Base-by-base conservation (phyloP, 1,139 yeast species). In the Torulaspora globosa region DNA sequence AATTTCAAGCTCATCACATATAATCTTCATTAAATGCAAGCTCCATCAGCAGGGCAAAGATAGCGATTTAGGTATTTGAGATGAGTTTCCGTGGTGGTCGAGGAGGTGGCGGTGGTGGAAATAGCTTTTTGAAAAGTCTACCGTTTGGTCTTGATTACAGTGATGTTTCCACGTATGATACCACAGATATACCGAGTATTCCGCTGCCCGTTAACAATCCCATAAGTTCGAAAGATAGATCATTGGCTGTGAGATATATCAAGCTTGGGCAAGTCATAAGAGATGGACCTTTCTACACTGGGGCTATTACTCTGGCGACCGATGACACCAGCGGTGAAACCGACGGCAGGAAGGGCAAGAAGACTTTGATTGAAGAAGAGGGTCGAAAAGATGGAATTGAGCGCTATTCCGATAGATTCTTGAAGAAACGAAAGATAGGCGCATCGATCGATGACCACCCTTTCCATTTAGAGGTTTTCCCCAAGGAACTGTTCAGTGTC, bases 381-480 rank as follows among this genome's bases (percentile, higher is more conserved):
- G 75, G 76, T 15, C 65, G 71, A 3, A 70, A 71, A 46, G 77
- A 83, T 60, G 88, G 88, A 0, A 76, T 86, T 34, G 78, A 80
- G 57, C 73, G 95, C 57, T 84, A 84, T 60, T 78, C 89, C 3
- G 95, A 86, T 63, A 74, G 73, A 59, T 86, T 83, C 63, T 73
- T 84, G 55, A 84, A 84, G 60, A 82, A 79, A 52, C 77, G 86
- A 47, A 82, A 78, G 58, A 76, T 82, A n/a, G 92, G 92, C 1
- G 75, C 84, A 46, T 81, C 94, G 3, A 78, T 85, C 14, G 84
- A 83, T 54, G 95, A 86, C 48, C 94, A 87, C 67, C 96, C 96
- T 1, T 88, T 83, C 62, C 76, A 76, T 51, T 57, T 77, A 23
- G 80, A 78, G 47, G 74, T 84, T 52, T 87, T 90, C 65, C 97